Evolutionary conservation across 139 green algal genomes (phyloP).

Genomic region (Nannochloris sp.): DNA sequence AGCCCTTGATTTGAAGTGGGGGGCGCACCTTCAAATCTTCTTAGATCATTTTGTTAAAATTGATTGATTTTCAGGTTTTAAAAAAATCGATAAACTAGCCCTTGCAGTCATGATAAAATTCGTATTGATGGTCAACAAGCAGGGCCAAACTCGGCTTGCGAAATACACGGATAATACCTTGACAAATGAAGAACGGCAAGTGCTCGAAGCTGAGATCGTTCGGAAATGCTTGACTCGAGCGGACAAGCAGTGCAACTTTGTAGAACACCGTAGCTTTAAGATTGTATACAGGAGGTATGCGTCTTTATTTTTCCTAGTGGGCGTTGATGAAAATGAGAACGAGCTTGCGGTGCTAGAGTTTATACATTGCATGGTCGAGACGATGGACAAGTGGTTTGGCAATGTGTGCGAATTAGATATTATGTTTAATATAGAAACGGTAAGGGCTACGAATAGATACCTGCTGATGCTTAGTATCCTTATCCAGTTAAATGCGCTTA

Average conservation of each 20-base stretch:
- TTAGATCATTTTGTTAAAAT: no score
- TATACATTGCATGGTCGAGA: constrained; percentile 87
- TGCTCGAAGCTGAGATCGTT: constrained; percentile 91
- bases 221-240: constrained; percentile 86
- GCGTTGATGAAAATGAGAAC: constrained; percentile 95
- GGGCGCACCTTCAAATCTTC: no score
- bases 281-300: constrained; percentile 95
- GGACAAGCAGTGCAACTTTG: constrained; percentile 95
- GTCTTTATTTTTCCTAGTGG: constrained; percentile 95
- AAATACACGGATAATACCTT: constrained; percentile 88
- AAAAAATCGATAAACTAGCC: no score
- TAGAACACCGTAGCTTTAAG: constrained; percentile 89
- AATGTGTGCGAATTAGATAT: constrained; percentile 94
- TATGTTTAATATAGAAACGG: constrained; percentile 94
- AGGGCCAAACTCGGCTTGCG: constrained; percentile 94
- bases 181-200: constrained; percentile 61
- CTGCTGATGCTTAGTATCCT: no score
- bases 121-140: constrained; percentile 97
- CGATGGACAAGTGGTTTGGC: constrained; percentile 75
- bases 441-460: no score
- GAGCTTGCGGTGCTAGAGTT: constrained; percentile 94
- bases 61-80: no score
- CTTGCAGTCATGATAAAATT: constrained; percentile 93
- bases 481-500: no score
- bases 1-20: no score